A percentile compares a stretch with the other conserved stretches of the same genome.
These are phyloP conservation scores for Acanthamoeba castellanii DNA, from an alignment of 208 protist species.

Conservation along the genomic window DNA sequence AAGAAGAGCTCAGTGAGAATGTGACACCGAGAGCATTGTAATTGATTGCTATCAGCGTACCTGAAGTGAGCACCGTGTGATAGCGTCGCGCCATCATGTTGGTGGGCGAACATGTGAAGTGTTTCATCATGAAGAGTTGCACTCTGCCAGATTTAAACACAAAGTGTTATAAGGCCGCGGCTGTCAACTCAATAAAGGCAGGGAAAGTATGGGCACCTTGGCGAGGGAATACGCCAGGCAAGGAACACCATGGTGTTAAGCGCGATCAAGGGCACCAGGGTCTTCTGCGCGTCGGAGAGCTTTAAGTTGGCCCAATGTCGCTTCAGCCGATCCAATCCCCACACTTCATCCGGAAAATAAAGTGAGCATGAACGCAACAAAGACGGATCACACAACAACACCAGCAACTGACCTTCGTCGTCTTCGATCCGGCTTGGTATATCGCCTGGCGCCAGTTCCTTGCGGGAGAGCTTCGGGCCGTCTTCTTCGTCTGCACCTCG, in stretches of 20 bases:
- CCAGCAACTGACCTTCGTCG: neutral
- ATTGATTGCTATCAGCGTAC: neutral
- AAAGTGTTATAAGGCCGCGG: neutral
- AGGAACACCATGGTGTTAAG: slow-evolving; percentile 1
- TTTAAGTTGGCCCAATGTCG: neutral
- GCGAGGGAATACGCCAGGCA: slow-evolving; percentile 1
- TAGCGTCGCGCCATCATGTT: neutral
- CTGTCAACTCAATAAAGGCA: neutral
- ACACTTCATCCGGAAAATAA: neutral
- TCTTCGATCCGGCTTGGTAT: neutral
- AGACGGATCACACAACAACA: neutral
- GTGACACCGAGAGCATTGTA: neutral
- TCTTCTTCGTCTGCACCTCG: neutral
- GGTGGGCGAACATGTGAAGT: slow-evolving; percentile 9
- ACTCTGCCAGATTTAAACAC: neutral
- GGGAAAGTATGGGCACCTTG: neutral
- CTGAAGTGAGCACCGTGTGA: slow-evolving; percentile 34
- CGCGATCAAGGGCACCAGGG: slow-evolving; percentile 24
- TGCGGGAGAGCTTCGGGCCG: neutral
- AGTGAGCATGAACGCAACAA: no score
- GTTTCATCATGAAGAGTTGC: neutral
- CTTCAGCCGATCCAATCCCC: neutral
- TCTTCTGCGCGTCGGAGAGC: neutral
- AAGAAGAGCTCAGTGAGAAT: neutral
- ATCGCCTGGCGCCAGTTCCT: neutral